A percentile compares a stretch with the other conserved stretches of the same genome.
Conservation (phyloP, 371 early-diverging fungal genomes). For the Actinomortierella wolfii region DNA sequence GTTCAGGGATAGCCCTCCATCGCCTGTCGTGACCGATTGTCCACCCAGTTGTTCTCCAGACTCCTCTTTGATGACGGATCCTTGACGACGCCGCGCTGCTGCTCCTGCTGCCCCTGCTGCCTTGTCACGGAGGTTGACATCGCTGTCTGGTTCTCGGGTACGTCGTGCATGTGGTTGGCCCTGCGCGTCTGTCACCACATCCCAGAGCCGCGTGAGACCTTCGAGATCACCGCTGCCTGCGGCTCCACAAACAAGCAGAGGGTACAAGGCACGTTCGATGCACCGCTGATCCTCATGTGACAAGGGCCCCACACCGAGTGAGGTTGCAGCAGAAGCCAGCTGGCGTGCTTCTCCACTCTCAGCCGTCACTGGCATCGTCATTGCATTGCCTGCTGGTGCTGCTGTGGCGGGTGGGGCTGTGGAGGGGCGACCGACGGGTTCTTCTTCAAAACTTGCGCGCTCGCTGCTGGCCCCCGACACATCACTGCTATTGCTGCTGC, state of each 20-base stretch:
- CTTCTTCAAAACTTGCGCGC: slow-evolving; percentile 4
- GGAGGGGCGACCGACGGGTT: neutral
- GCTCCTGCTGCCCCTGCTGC: no score
- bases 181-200: slow-evolving; percentile 42
- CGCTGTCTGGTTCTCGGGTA: no score
- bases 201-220: slow-evolving; percentile 69
- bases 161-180: no score
- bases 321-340: slow-evolving; percentile 1
- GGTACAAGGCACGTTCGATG: slow-evolving; percentile 80
- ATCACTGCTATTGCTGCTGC: slow-evolving; percentile 3
- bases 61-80: slow-evolving; percentile 26
- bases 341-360: neutral
- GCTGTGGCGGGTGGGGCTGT: no score
- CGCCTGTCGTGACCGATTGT: slow-evolving; percentile 32
- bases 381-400: no score
- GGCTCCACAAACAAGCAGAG: slow-evolving; percentile 87
- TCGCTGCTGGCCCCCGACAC: neutral
- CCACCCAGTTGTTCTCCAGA: slow-evolving; percentile 48
- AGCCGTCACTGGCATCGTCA: slow-evolving; percentile 19
- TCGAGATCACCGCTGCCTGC: slow-evolving; percentile 86
- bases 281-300: slow-evolving; percentile 59
- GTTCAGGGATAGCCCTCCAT: slow-evolving; percentile 59
- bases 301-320: slow-evolving; percentile 18
- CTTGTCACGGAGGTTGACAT: no score
- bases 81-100: no score